These are phyloP conservation scores for Narthecium ossifragum DNA, from an alignment of 106 monocot species.

Conservation along the genomic window DNA sequence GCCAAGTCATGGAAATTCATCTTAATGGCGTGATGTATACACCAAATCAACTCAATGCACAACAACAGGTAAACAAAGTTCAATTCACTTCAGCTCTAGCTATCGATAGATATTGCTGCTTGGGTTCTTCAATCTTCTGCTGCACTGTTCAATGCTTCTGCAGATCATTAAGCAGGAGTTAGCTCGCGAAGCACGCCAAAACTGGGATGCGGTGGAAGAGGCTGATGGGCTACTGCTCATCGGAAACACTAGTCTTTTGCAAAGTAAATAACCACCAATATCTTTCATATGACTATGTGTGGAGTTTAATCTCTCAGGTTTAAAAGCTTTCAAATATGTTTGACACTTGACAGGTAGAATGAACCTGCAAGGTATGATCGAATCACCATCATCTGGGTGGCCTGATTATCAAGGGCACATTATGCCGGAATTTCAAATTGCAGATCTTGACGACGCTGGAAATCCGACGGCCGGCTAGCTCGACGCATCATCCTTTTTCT, in stretches of 20 bases:
- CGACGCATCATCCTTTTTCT: no score
- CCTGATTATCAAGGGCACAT: neutral
- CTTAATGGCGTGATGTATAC: neutral
- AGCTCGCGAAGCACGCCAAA: slow-evolving; percentile 20
- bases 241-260: neutral
- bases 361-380: neutral
- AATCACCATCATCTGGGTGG: neutral
- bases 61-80: slow-evolving; percentile 15
- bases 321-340: neutral
- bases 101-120: neutral
- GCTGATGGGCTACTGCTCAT: neutral
- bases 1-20: slow-evolving; percentile 6
- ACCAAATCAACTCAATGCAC: neutral
- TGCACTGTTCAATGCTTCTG: slow-evolving; percentile 2
- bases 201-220: slow-evolving; percentile 39
- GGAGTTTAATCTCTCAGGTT: neutral
- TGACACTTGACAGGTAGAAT: neutral
- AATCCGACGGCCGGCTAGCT: no score
- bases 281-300: no score
- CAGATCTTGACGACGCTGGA: neutral
- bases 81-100: neutral
- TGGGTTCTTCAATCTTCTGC: neutral
- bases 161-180: no score
- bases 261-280: neutral
- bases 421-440: neutral